phyloP scores from a whole-genome alignment of 2,329 filamentous ascomycete species.

The Corynespora cassiicola region DNA sequence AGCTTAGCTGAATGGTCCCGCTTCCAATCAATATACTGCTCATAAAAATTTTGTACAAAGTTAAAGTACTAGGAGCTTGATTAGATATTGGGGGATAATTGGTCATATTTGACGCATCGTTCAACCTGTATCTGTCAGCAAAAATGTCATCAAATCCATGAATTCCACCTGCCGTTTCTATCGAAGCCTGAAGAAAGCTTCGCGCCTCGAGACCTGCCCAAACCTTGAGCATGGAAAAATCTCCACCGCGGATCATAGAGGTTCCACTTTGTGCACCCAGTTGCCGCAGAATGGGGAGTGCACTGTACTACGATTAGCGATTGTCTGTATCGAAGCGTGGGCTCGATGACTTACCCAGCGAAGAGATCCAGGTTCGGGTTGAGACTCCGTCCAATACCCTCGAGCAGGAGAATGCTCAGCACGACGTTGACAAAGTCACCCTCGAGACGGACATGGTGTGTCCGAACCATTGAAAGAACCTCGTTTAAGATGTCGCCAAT shows the following conservation, averaged over 20 bases:
- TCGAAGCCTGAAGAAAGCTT: slow-evolving; percentile 85
- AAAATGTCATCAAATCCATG: background rate
- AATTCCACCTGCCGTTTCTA: slow-evolving; percentile 74
- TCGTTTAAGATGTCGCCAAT: slow-evolving; percentile 94
- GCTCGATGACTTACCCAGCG: slow-evolving; percentile 61
- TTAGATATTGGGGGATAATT: slow-evolving; percentile 84
- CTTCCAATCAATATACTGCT: background rate
- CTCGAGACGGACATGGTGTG: slow-evolving; percentile 91
- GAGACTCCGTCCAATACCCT: slow-evolving; percentile 88
- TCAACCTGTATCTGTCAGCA: slow-evolving; percentile 66
- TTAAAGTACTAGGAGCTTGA: too few relatives aligned
- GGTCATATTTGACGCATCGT: slow-evolving; percentile 87
- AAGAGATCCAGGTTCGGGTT: slow-evolving; percentile 90
- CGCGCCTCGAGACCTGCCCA: slow-evolving; percentile 92
- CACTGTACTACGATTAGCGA: slow-evolving; percentile 56
- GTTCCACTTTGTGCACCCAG: slow-evolving; percentile 79
- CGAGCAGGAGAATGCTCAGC: slow-evolving; percentile 88
- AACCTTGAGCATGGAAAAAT: slow-evolving; percentile 77
- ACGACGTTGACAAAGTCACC: slow-evolving; percentile 99
- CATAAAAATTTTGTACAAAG: background rate
- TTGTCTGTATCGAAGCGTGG: slow-evolving; percentile 3
- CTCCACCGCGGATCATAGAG: slow-evolving; percentile 54
- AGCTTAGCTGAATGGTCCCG: too few relatives aligned
- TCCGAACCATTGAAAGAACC: slow-evolving; percentile 88
- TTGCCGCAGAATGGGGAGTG: slow-evolving; percentile 87